phyloP scores from a whole-genome alignment of 768 basidiomycete species.

The Phlegmacium glaucopus region DNA sequence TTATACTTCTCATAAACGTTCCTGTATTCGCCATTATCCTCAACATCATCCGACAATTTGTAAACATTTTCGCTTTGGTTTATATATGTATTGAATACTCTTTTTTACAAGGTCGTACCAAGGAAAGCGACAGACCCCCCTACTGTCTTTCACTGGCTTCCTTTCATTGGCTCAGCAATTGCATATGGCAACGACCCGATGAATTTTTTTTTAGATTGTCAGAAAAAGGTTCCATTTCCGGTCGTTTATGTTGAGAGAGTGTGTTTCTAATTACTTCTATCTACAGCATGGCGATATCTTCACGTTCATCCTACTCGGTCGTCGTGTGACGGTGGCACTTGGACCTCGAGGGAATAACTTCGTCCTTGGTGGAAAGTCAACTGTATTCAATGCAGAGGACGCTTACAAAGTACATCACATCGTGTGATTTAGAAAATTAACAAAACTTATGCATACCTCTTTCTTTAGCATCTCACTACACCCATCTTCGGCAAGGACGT shows the following conservation, averaged over 20 bases:
- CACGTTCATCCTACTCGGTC: slow-evolving; percentile 88
- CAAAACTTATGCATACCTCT: no score
- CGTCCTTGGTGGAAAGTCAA: slow-evolving; percentile 89
- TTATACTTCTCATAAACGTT: slow-evolving; percentile 57
- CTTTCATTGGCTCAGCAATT: slow-evolving; percentile 85
- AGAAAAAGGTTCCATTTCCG: slow-evolving; percentile 58
- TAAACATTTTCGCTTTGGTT: slow-evolving; percentile 30
- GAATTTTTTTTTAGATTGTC: slow-evolving; percentile 77
- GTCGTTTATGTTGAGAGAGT: not conserved
- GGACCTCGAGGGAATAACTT: slow-evolving; percentile 93
- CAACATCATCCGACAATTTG: slow-evolving; percentile 80
- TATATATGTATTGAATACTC: not conserved
- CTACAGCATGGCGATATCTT: slow-evolving; percentile 93
- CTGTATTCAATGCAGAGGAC: slow-evolving; percentile 91
- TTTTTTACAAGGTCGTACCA: slow-evolving; percentile 52
- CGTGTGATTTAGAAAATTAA: not conserved
- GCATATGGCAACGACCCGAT: slow-evolving; percentile 92
- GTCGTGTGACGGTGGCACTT: slow-evolving; percentile 86
- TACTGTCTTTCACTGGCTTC: slow-evolving; percentile 89
- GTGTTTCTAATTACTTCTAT: not conserved
- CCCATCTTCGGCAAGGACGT: slow-evolving; percentile 98
- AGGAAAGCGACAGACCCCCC: slow-evolving; percentile 76
- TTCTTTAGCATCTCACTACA: slow-evolving; percentile 75
- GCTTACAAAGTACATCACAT: slow-evolving; percentile 75
- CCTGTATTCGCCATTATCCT: slow-evolving; percentile 66